Evolutionary conservation across 2,329 filamentous ascomycete genomes (phyloP).

Genomic region (Lojkania enalia): DNA sequence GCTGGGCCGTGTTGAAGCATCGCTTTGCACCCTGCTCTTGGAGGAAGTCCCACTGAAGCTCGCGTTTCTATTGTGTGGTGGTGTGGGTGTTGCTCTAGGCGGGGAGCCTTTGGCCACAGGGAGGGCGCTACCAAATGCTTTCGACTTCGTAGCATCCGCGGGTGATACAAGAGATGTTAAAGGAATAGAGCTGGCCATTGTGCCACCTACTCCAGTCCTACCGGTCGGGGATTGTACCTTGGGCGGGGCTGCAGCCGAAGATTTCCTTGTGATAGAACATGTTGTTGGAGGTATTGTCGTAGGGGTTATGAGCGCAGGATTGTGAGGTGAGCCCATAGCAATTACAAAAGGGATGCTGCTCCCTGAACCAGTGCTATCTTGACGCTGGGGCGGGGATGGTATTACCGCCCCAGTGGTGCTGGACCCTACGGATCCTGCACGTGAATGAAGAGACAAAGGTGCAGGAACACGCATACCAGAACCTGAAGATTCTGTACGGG

Average conservation of each 20-base stretch:
- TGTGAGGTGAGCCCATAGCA: conserved; percentile 35
- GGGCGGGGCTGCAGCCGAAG: conserved; percentile 7
- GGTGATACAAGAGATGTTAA: conserved; percentile 24
- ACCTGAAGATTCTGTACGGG: neutral
- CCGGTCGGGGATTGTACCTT: conserved; percentile 19
- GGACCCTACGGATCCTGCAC: conserved; percentile 20
- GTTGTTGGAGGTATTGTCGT: conserved; percentile 18
- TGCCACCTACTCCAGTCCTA: conserved; percentile 32
- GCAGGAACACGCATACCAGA: conserved; percentile 10
- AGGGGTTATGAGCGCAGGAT: conserved; percentile 30
- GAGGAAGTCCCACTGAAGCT: conserved; percentile 2
- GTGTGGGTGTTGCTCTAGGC: conserved; percentile 2
- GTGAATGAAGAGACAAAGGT: conserved; percentile 9
- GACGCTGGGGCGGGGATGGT: conserved; percentile 14
- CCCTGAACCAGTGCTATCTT: conserved; percentile 22
- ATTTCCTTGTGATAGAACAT: conserved; percentile 31
- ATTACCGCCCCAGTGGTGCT: conserved; percentile 10
- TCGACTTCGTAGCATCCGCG: conserved; percentile 9
- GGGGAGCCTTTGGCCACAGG: conserved; percentile 7
- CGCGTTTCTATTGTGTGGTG: conserved; percentile 5
- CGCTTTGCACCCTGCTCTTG: conserved; percentile 1
- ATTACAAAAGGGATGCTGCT: conserved; percentile 34
- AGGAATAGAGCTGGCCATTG: conserved; percentile 34
- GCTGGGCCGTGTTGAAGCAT: conserved; percentile 3
- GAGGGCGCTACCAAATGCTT: conserved; percentile 5